These are phyloP conservation scores for Xylaria multiplex DNA, from an alignment of 2,329 filamentous ascomycete species.

Conservation along the genomic window DNA sequence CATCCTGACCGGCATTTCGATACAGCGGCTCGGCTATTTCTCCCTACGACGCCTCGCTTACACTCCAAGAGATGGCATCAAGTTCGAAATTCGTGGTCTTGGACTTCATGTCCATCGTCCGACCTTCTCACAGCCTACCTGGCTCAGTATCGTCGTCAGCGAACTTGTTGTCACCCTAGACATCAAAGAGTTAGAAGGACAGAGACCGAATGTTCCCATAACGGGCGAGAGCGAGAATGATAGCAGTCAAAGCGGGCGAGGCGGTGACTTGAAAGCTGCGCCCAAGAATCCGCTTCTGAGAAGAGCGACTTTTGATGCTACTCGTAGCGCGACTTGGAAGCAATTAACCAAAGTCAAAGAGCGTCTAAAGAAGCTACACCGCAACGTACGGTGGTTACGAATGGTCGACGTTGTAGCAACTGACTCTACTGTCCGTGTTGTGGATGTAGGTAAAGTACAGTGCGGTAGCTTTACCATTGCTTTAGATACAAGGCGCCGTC, in stretches of 20 bases:
- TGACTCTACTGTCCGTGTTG: slow-evolving; percentile 79
- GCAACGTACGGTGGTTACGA: slow-evolving; percentile 86
- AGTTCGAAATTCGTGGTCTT: slow-evolving; percentile 87
- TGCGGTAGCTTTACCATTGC: slow-evolving; percentile 85
- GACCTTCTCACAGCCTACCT: slow-evolving; percentile 96
- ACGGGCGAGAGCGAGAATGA: slow-evolving; percentile 41
- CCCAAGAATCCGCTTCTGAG: slow-evolving; percentile 47
- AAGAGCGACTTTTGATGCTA: slow-evolving; percentile 46
- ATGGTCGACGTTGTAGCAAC: slow-evolving; percentile 89
- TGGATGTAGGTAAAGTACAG: slow-evolving; percentile 85
- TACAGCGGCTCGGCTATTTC: slow-evolving; percentile 93
- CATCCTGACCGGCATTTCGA: slow-evolving; percentile 92
- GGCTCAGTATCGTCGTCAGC: slow-evolving; percentile 88
- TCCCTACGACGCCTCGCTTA: slow-evolving; percentile 92
- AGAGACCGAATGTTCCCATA: slow-evolving; percentile 52
- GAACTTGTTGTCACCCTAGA: slow-evolving; percentile 89
- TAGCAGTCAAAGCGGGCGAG: slow-evolving; percentile 35
- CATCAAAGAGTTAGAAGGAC: slow-evolving; percentile 69
- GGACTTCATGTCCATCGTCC: slow-evolving; percentile 90
- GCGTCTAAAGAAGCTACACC: slow-evolving; percentile 83
- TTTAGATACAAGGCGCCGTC: slow-evolving; percentile 90
- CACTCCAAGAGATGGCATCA: slow-evolving; percentile 86
- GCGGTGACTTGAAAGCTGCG: slow-evolving; percentile 40
- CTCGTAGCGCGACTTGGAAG: slow-evolving; percentile 81
- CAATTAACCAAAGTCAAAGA: slow-evolving; percentile 83